Base-by-base conservation (phyloP, 2,329 filamentous ascomycete genomes). In the Phyllosticta citriasiana region DNA sequence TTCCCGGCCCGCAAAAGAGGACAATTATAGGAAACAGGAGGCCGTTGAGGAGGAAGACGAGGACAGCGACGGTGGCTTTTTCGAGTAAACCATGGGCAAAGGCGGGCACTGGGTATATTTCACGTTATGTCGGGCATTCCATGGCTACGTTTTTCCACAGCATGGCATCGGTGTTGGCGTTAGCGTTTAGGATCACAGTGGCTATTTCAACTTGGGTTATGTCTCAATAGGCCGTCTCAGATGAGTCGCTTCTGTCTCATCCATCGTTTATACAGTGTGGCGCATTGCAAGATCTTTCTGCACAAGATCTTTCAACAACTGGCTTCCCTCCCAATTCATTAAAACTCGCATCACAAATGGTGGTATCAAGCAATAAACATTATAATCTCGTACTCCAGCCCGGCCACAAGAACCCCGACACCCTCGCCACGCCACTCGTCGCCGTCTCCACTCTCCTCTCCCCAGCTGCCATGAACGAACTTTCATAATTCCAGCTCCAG, bases 61-160 rank as follows among this genome's bases (percentile, higher is more conserved):
- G 12, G 35, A 73, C 19, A 73, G 71, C 57, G 72, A 75, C 40
- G 71, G 70, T 26, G 72, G 71, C 2, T 75, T 75, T 65, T 75
- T 74, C 61, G 72, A 74, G 63, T 62, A 24, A 58, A 6, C 10
- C 40, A n/a, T n/a, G 40, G 12, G 40, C 40, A 40, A 6, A 5
- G 14, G 14, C n/a, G 14, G 1, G 6, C 7, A 5, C 51, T 30
- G 33, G 5, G n/a, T 14, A 25, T 5, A 6, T 25, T 2, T 51
- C 16, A 2, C 12, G 27, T 27, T 55, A 4, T 30, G 10, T 19
- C 14, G 19, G 19, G 19, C 16, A 10, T 22, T 47, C 6, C 57
- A 24, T 54, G 22, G 51, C 26, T 30, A 30, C 9, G 27, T 30
- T 30, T 25, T 19, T 53, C 25, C 16, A 27, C 22, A 14, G 53